Base-by-base conservation (phyloP, 2,329 filamentous ascomycete species). In the Anthostomella pinea region DNA sequence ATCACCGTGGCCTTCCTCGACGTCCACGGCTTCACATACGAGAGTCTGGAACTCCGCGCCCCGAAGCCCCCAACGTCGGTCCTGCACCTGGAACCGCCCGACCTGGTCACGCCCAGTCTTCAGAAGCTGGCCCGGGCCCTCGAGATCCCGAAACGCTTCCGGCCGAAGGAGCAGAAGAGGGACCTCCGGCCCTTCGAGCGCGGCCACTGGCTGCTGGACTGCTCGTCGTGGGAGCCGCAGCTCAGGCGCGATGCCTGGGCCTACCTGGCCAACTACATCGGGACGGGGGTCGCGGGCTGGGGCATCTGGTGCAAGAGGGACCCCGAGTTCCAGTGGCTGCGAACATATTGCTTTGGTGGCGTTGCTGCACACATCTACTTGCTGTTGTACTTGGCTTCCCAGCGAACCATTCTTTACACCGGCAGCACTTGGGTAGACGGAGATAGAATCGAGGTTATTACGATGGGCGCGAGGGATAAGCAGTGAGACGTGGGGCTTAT, bases 321-420 rank as follows among this genome's bases (percentile, higher is more conserved):
- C 30, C 51, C 52, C 16, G 56, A 50, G 4, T 72, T 66, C 48
- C 60, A 55, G 8, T 64, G 69, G 38, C 59, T 94, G 2, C 74
- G 79, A 21, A 59, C 91, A 1, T 93, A 85, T 56, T 87, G 86
- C 54, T 95, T 86, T 82, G 89, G 85, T 0, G 75, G 83, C 44
- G 66, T 87, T 1, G 77, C 79, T 0, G 73, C 79, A 35, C 83
- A 94, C 52, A 71, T 87, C 21, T 95, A 88, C 58, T 62, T 93
- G 4, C 59, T 90, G 24, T 61, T 95, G 0, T 91, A 85, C 56
- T 63, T 89, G 10, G 84, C 81, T 0, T 91, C 83, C 50, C 70
- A 77, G 38, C 72, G 83, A 20, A 70, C 71, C 42, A 62, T 90
- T 11, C 72, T 75, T 40, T 67, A 66, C 6, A 74, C 74, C 7